Conservation (phyloP, 768 basidiomycete genomes). For the Macrolepiota fuliginosa region DNA sequence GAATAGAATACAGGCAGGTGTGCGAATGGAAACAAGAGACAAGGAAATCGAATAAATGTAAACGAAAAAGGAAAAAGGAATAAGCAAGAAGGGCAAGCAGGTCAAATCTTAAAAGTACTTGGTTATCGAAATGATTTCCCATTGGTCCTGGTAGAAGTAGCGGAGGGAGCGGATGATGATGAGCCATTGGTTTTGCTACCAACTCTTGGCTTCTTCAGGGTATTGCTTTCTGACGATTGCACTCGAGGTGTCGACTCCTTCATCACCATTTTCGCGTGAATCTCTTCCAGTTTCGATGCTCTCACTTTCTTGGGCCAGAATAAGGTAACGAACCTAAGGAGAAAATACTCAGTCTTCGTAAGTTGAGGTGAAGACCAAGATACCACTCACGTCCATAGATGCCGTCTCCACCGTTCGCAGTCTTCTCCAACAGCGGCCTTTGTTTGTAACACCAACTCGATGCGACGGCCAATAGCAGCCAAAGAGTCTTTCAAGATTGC, state of each 20-base stretch:
- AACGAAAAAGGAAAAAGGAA: conserved; percentile 13
- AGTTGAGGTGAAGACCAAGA: not conserved
- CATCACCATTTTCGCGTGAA: conserved; percentile 95
- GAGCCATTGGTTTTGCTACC: conserved; percentile 58
- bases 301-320: conserved; percentile 99
- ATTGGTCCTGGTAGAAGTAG: conserved; percentile 49
- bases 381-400: conserved; percentile 90
- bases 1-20: conserved; percentile 16
- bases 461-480: conserved; percentile 88
- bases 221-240: conserved; percentile 41
- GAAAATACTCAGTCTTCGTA: not conserved
- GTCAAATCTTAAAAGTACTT: conserved; percentile 20
- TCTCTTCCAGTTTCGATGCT: conserved; percentile 89
- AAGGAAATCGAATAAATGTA: conserved; percentile 19
- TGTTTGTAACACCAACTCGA: conserved; percentile 75
- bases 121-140: conserved; percentile 61
- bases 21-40: conserved; percentile 11
- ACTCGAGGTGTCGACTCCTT: conserved; percentile 71
- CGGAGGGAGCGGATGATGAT: conserved; percentile 35
- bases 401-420: conserved; percentile 82
- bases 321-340: conserved; percentile 80
- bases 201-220: conserved; percentile 59
- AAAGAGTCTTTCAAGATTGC: conserved; percentile 94
- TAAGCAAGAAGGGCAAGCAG: conserved; percentile 22
- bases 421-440: conserved; percentile 83